Conservation (phyloP, 257 asterid species). For the Nicotiana paniculata region DNA sequence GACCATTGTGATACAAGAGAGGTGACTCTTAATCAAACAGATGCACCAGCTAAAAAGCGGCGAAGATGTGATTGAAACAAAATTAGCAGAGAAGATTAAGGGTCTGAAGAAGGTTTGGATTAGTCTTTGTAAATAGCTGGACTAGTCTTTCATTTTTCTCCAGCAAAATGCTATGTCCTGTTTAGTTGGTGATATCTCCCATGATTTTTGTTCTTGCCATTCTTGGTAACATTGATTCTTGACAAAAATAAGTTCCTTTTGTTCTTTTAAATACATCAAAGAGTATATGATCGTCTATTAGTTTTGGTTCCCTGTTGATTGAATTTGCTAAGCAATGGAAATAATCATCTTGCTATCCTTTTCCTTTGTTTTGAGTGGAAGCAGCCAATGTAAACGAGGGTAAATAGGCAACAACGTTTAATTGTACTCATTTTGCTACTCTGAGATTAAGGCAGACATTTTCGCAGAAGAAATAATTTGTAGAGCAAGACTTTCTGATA, state of each 20-base stretch:
- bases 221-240: background rate
- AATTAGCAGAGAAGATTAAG: background rate
- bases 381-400: background rate
- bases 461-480: too few relatives aligned
- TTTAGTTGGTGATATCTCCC: background rate
- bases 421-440: too few relatives aligned
- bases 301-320: background rate
- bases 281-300: background rate
- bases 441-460: too few relatives aligned
- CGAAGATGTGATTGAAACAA: background rate
- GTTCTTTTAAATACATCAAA: background rate
- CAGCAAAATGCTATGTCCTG: background rate
- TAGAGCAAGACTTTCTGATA: too few relatives aligned
- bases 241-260: background rate
- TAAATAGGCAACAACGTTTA: background rate
- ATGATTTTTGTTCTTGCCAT: background rate
- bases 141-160: background rate
- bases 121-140: background rate
- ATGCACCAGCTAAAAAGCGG: background rate
- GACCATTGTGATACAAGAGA: background rate
- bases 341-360: background rate
- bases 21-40: conserved; percentile 11
- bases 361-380: background rate
- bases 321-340: background rate
- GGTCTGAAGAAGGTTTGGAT: background rate